Base-by-base conservation (phyloP, 1,139 yeast genomes). In the Diutina pseudorugosa region DNA sequence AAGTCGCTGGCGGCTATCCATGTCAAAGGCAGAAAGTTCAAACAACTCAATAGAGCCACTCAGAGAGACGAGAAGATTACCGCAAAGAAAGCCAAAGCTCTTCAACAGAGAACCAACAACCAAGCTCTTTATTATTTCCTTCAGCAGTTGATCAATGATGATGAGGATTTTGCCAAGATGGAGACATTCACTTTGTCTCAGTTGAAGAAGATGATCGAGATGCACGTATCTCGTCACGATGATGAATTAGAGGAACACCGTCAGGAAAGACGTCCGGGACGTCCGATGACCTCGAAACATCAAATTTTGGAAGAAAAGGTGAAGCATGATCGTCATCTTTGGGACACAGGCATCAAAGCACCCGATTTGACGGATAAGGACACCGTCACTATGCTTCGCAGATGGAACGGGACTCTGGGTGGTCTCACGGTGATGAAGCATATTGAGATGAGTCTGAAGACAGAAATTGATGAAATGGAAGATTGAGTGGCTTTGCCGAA, bases 1-100 rank as follows among this genome's bases (percentile, higher is more conserved):
- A 79, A 79, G 64, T 81, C 80, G 49, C 53, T 57, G 4, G 82
- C 83, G 19, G 71, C 77, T 33, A 75, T 91, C 59, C 98, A 91
- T 65, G 90, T 95, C 44, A 85, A 84, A 62, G 96, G 97, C 7
- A 77, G 97, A 53, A 90, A 88, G 66, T 85, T 88, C 67, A 85
- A 85, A 65, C 90, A 86, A 65, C 71, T 91, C 54, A 84, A 83
- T 56, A 73, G 94, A 57, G 97, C 97, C n/a, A 81, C 94, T 1
- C 69, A 89, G 50, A 77, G 98, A 65, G 94, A 89, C 57, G 76
- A 76, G 51, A 87, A 85, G 65, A 70, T 91, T 52, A 76, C 75
- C 49, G 72, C 72, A 52, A 80, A 77, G 63, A 85, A 84, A 62
- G 66, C 70, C 49, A 71, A 72, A 48, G 79, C 79, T 57, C 67